Evolutionary conservation across 2,329 filamentous ascomycete genomes (phyloP).

Genomic region (Sphaerulina musiva): DNA sequence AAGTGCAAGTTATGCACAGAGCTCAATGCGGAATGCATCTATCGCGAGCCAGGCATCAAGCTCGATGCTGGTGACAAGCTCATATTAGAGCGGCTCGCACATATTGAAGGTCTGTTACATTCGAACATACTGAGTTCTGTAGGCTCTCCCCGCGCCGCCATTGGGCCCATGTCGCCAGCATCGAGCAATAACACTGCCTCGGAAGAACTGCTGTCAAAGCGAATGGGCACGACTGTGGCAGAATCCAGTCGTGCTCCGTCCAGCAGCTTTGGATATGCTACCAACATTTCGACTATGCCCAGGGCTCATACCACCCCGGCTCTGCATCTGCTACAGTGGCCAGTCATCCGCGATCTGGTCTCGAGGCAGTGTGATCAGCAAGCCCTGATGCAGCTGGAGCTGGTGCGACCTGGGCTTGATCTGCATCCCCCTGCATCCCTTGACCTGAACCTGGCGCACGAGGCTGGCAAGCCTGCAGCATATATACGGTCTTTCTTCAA

Average conservation of each 20-base stretch:
- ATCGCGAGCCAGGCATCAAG: conserved; percentile 80
- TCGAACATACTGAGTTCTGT: conserved; percentile 50
- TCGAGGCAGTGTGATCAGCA: conserved; percentile 72
- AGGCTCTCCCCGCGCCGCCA: not conserved
- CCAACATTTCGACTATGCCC: conserved; percentile 79
- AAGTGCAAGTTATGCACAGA: conserved; percentile 82
- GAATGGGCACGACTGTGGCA: conserved; percentile 33
- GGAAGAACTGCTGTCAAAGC: conserved; percentile 37
- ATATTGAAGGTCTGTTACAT: conserved; percentile 74
- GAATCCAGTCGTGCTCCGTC: conserved; percentile 36
- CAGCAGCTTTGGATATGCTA: conserved; percentile 59
- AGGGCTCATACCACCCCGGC: conserved; percentile 77
- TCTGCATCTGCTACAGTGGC: conserved; percentile 71
- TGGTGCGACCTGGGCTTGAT: conserved; percentile 68
- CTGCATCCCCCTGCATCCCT: conserved; percentile 45
- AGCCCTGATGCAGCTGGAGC: conserved; percentile 73
- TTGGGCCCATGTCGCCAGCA: conserved; percentile 38
- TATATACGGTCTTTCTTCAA: conserved; percentile 78
- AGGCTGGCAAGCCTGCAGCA: conserved; percentile 46
- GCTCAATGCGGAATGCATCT: conserved; percentile 74
- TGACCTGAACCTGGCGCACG: conserved; percentile 19
- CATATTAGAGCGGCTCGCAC: conserved; percentile 69
- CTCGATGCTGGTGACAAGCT: conserved; percentile 80
- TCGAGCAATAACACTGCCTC: conserved; percentile 42
- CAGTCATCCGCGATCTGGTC: conserved; percentile 70